phyloP scores from a whole-genome alignment of 169 alveolate genomes.

The Cytauxzoon felis region DNA sequence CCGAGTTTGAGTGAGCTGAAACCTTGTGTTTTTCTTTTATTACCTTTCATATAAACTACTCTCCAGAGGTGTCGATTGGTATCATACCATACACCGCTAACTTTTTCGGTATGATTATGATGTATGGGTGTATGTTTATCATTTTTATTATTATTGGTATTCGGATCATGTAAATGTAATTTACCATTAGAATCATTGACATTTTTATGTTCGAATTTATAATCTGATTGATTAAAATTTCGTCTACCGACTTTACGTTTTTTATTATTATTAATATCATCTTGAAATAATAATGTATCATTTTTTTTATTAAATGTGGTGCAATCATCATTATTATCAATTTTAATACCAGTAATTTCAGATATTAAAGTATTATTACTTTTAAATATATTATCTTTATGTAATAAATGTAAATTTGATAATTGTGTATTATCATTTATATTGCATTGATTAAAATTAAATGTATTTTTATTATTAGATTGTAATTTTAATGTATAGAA shows the following conservation, averaged over 20 bases:
- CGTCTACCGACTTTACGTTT: too few relatives aligned
- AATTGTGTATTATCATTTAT: too few relatives aligned
- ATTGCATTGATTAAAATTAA: too few relatives aligned
- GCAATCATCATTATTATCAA: slow-evolving; percentile 1
- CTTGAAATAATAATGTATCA: too few relatives aligned
- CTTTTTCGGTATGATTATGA: slow-evolving; percentile 33
- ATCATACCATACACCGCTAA: slow-evolving; percentile 68
- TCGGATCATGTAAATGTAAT: not conserved
- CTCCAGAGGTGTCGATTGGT: slow-evolving; percentile 65
- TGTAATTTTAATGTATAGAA: too few relatives aligned
- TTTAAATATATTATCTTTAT: not conserved
- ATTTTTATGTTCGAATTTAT: too few relatives aligned
- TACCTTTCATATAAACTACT: slow-evolving; percentile 65
- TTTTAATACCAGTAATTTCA: slow-evolving; percentile 29
- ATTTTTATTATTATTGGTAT: slow-evolving; percentile 16
- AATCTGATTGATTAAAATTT: too few relatives aligned
- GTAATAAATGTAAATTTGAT: too few relatives aligned
- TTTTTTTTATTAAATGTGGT: too few relatives aligned
- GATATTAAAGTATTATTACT: slow-evolving; percentile 9
- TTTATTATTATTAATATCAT: too few relatives aligned
- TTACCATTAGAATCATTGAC: not conserved
- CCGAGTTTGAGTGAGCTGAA: slow-evolving; percentile 64
- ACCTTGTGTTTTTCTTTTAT: slow-evolving; percentile 62
- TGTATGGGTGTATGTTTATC: not conserved
- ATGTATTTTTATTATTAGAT: too few relatives aligned